Base-by-base conservation (phyloP, 305 asterid species). In the Euphrasia arctica region DNA sequence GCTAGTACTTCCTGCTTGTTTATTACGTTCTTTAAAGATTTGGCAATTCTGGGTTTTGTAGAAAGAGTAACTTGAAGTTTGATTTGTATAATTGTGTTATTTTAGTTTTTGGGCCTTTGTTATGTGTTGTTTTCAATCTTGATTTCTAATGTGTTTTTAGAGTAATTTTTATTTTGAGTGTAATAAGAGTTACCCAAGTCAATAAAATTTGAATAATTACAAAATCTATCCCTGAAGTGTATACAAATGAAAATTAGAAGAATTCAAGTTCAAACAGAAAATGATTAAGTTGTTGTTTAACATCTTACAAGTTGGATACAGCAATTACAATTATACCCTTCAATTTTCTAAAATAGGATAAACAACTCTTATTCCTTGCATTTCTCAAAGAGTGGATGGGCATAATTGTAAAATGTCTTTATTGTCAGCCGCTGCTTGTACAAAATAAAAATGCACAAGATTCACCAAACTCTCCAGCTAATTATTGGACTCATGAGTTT, bases 41-140 rank as follows among this genome's bases (percentile, higher is more conserved):
- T 54, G 58, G 36, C 36, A 11, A 8, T 54, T 54, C 8, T 18
- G 58, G 27, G 55, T 50, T 14, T 50, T 50, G 55, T 50, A 50
- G 55, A 13, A 15, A n/a, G 27, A 50, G 28, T 13, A 50, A 50
- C 9, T 50, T 50, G 27, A 14, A 50, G 9, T 57, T 18, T 50
- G 55, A 5, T 50, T 4, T 50, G 55, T 50, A 50, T 50, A 50
- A 50, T 50, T 50, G 2, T 15, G 9, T 4, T 8, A n/a, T 50
- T 59, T 18, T 54, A 18, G 22, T 0, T 50, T 49, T n/a, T 49
- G 14, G 15, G 15, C 14, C 14, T 5, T 9, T 49, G 14, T 18
- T 2, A 18, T 18, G 22, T 18, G 22, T 18, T 18, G 22, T 18
- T 18, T 18, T 18, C 22, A 18, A 18, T 18, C 22, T 18, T 18